Evolutionary conservation across 2,329 filamentous ascomycete genomes (phyloP).

Genomic region (Ramichloridium luteum): DNA sequence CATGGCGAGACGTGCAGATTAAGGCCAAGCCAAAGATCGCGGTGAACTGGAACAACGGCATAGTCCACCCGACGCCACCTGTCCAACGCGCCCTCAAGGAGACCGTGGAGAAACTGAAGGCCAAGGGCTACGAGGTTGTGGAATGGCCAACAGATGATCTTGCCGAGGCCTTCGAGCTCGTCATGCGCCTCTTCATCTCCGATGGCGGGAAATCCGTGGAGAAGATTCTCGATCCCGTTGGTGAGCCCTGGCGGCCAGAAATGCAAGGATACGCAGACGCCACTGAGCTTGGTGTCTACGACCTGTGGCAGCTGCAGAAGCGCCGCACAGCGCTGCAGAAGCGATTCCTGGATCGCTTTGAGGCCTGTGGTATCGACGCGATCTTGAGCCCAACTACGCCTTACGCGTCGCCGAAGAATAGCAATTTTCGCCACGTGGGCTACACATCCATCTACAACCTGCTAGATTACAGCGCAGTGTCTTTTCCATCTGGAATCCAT

Average conservation of each 20-base stretch:
- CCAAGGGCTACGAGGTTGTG: slow-evolving; percentile 42
- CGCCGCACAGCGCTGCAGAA: slow-evolving; percentile 32
- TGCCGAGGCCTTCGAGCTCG: slow-evolving; percentile 37
- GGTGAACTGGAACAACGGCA: slow-evolving; percentile 46
- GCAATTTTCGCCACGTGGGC: slow-evolving; percentile 34
- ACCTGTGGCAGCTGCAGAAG: slow-evolving; percentile 39
- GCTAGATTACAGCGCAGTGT: slow-evolving; percentile 35
- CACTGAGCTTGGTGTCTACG: slow-evolving; percentile 29
- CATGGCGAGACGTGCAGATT: slow-evolving; percentile 37
- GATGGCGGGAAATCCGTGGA: slow-evolving; percentile 40
- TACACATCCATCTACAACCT: slow-evolving; percentile 35
- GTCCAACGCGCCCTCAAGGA: slow-evolving; percentile 45
- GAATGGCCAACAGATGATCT: slow-evolving; percentile 46
- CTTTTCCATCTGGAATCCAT: slow-evolving; percentile 31
- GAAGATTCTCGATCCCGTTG: slow-evolving; percentile 29
- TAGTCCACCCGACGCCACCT: slow-evolving; percentile 49
- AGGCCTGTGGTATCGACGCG: slow-evolving; percentile 29
- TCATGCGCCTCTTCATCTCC: slow-evolving; percentile 36
- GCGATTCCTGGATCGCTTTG: slow-evolving; percentile 35
- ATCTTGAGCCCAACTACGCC: slow-evolving; percentile 37
- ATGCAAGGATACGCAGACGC: slow-evolving; percentile 35
- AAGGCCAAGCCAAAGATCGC: slow-evolving; percentile 46
- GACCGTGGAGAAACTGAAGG: slow-evolving; percentile 40
- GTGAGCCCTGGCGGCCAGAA: slow-evolving; percentile 38
- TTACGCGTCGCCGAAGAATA: slow-evolving; percentile 31